Base-by-base conservation (phyloP, 108 stramenopile species). In the Skeletonema menzelii region DNA sequence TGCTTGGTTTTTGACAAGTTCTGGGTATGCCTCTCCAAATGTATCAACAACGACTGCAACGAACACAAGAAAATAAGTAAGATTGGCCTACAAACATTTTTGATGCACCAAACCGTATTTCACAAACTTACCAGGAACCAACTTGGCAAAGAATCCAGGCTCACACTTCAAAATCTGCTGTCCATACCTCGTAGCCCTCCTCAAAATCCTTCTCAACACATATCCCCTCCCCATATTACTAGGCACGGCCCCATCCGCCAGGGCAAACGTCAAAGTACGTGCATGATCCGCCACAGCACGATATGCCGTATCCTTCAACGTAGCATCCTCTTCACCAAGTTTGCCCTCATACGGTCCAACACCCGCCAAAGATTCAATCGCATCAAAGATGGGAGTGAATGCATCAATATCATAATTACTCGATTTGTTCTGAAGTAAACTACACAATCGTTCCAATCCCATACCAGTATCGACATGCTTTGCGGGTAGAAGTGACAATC, bases 401-500 rank as follows among this genome's bases (percentile, higher is more conserved):
- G 87, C 70, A 73, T 99, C 99, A 59, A 97, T 99, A 79, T 99
- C 97, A 80, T 99, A 98, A 84, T 98, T 98, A 72, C 89, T 91
- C 15, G 63, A 61, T 67, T 94, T 91, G 73, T 91, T 75, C 72
- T 99, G 97, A 59, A 99, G 77, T 57, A 98, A 91, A 64, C 84
- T 83, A 22, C 95, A 88, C 26, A 99, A 75, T 37, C 99, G 91
- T 79, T 99, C 99, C 65, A 98, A 81, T 61, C 99, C 99, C 98
- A 99, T 97, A 55, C 99, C 99, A 13, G 99, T 99, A 75, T 99
- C 99, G 40, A 98, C 92, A 73, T 99, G 99, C 75, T 96, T 86
- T 58, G 81, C 79, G 6, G 99, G 99, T 17, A 99, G 72, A 1
- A 84, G 56, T 5, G 79, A 58, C 53, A 98, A 73, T 46, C 85